Base-by-base conservation (phyloP, 768 basidiomycete species). In the Cyclocybe aegerita region DNA sequence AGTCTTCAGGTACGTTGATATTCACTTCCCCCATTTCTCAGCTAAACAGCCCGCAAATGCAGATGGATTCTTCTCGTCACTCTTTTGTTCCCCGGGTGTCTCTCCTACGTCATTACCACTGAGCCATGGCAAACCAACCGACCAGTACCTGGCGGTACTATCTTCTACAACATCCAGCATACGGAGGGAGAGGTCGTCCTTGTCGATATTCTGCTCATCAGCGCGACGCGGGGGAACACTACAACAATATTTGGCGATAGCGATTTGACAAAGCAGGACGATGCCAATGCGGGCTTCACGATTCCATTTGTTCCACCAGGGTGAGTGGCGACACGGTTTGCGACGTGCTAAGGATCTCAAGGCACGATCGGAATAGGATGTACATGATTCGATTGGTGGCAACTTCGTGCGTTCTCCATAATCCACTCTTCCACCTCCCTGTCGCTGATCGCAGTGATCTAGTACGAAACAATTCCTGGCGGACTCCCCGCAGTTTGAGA, bases 221-320 rank as follows among this genome's bases (percentile, higher is more conserved):
- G 34, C 14, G 44, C 30, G 7, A 46, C 11, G 10, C 14, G 31
- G 11, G 44, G 44, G 8, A 46, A 46, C 33, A 35, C 33, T 6
- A 32, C 44, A 7, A 29, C 4, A 12, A 46, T 46, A n/a, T 46
- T 46, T 35, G 44, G 29, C 1, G 14, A 46, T 29, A 46, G 33
- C 33, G 44, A 46, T 46, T 23, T 46, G 30, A 46, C 7, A 30
- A 46, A 46, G 44, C 12, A 31, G 33, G 44, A 46, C n/a, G 44
- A 46, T 15, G 23, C n/a, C 30, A 46, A 46, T 9, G 44, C 44
- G 11, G 44, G 44, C 1, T 46, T 46, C 23, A 15, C 6, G 14
- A 23, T 46, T 11, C 44, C 44, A 1, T 32, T 46, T 14, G 29
- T 31, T 0, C 44, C 44, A 3, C 44, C 44, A n/a, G 44, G 44